A percentile compares a stretch with the other conserved stretches of the same genome.
phyloP scores from a whole-genome alignment of 108 stramenopile genomes.

The Discostella stelligeroides region DNA sequence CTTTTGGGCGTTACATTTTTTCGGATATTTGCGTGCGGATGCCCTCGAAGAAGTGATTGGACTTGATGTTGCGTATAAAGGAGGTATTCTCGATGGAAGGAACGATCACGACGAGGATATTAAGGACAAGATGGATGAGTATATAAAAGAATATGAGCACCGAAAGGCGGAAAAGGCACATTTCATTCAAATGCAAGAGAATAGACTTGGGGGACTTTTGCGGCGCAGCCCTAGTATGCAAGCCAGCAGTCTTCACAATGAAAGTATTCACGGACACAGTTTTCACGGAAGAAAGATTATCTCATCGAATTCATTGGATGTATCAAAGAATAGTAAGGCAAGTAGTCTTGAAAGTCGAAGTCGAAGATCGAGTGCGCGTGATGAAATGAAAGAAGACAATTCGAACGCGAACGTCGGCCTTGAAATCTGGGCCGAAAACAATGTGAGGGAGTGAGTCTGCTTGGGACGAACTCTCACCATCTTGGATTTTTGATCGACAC shows the following conservation, averaged over 20 bases:
- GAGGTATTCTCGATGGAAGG: conserved; percentile 21
- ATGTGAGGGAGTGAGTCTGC: no score
- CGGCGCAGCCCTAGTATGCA: not conserved
- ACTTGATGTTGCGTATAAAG: conserved; percentile 68
- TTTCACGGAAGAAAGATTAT: conserved; percentile 7
- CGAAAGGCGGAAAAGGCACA: conserved; percentile 19
- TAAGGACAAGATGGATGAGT: conserved; percentile 31
- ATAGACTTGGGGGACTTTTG: not conserved
- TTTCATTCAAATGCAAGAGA: conserved; percentile 9
- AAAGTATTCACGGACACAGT: not conserved
- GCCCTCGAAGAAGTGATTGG: conserved; percentile 77
- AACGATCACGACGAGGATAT: conserved; percentile 35
- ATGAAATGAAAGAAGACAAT: no score
- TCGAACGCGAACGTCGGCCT: no score
- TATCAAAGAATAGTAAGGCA: no score
- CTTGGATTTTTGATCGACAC: no score
- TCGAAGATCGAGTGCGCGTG: no score
- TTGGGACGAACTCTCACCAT: no score
- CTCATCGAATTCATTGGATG: conserved; percentile 12
- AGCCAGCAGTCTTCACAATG: conserved; percentile 8
- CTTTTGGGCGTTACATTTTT: conserved; percentile 68
- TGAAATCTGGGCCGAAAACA: no score
- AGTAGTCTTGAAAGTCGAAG: no score
- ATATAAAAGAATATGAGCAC: conserved; percentile 29
- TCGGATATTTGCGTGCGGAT: conserved; percentile 80